Conservation (phyloP, 1,284 basidiomycete genomes). For the Mrakiaceae sp. region DNA sequence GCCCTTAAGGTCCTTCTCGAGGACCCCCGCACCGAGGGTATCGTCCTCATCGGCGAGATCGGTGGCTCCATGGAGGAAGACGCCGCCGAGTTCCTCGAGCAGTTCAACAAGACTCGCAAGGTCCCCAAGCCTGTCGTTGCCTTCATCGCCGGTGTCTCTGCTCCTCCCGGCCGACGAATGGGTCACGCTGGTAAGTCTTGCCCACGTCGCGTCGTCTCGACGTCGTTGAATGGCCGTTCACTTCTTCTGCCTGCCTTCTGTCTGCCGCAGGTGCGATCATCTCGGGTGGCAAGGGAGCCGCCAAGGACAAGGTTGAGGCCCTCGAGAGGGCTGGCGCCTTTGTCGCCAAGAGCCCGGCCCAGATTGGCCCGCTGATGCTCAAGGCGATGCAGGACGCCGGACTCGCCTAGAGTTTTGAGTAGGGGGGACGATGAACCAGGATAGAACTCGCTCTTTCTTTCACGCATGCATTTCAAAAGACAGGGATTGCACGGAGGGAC, state of each 20-base stretch:
- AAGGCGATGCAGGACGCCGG: slow-evolving; percentile 81
- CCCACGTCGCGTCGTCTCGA: neutral
- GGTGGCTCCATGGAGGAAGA: slow-evolving; percentile 99
- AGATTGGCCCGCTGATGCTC: slow-evolving; percentile 78
- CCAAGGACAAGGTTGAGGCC: slow-evolving; percentile 91
- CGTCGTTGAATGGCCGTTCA: neutral
- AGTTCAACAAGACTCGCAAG: slow-evolving; percentile 78
- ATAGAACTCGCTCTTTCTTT: too few species aligned
- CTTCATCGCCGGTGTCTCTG: slow-evolving; percentile 95
- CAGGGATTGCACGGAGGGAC: too few species aligned
- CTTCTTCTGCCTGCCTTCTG: neutral
- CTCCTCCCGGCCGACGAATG: slow-evolving; percentile 96
- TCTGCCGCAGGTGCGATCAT: slow-evolving; percentile 79
- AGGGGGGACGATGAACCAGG: neutral
- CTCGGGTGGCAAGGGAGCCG: slow-evolving; percentile 92
- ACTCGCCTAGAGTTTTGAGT: slow-evolving; percentile 44
- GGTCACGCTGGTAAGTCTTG: slow-evolving; percentile 59
- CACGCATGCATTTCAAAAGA: too few species aligned
- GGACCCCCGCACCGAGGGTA: slow-evolving; percentile 85
- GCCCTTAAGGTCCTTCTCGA: slow-evolving; percentile 93
- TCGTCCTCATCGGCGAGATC: slow-evolving; percentile 98
- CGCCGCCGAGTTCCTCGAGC: slow-evolving; percentile 87
- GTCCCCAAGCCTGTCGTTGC: slow-evolving; percentile 93
- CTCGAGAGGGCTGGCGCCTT: slow-evolving; percentile 84
- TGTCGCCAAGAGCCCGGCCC: slow-evolving; percentile 92